Conservation (phyloP, 2,329 filamentous ascomycete genomes). For the Pseudocercospora cruenta region DNA sequence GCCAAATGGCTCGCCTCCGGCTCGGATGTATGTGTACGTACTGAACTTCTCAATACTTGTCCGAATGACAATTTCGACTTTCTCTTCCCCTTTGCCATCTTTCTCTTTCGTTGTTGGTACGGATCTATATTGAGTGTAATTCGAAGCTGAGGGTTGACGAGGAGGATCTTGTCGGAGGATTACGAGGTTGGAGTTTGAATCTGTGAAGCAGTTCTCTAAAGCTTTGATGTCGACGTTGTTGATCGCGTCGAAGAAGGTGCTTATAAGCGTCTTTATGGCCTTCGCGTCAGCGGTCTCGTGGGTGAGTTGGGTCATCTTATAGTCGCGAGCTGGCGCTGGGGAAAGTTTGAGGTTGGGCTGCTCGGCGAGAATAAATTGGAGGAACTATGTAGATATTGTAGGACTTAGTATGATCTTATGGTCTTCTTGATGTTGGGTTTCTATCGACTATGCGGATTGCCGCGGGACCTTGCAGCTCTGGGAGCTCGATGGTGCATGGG, state of each 20-base stretch:
- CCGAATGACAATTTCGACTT: conserved; percentile 14
- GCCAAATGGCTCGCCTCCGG: not conserved
- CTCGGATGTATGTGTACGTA: not conserved
- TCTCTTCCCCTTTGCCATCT: conserved; percentile 4
- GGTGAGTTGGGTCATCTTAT: conserved; percentile 22
- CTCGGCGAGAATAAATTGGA: not conserved
- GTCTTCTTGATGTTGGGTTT: not conserved
- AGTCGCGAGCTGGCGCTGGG: not conserved
- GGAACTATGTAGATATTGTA: not conserved
- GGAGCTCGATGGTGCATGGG: not conserved
- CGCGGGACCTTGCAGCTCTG: not conserved
- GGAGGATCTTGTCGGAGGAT: conserved; percentile 29
- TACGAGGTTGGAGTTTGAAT: conserved; percentile 72
- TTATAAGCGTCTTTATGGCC: conserved; percentile 26
- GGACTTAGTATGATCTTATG: not conserved
- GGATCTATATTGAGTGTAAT: conserved; percentile 5
- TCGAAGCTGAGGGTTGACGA: conserved; percentile 5
- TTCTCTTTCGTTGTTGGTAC: not conserved
- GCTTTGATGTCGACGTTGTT: conserved; percentile 47
- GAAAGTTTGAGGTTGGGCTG: not conserved
- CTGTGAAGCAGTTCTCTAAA: conserved; percentile 67
- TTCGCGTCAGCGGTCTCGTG: conserved; percentile 10
- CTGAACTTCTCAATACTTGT: conserved; percentile 24
- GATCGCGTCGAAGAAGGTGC: conserved; percentile 30
- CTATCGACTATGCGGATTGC: not conserved